Percentiles rank a stretch among this genome's conserved stretches.
phyloP scores from a whole-genome alignment of 768 basidiomycete species.

The Chalciporus piperatus region DNA sequence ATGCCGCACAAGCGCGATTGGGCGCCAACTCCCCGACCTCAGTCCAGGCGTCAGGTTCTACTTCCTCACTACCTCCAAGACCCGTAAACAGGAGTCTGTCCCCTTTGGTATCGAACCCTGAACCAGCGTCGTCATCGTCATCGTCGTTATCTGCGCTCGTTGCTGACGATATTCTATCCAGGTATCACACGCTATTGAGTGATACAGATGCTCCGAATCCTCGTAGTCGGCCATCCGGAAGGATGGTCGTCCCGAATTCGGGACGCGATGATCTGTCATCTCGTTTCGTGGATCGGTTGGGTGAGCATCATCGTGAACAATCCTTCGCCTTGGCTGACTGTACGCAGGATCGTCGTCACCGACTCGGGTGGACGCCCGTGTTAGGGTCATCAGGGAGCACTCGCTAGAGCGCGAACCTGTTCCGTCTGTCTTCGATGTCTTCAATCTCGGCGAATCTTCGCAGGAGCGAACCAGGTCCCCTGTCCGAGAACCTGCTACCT shows the following conservation, averaged over 20 bases:
- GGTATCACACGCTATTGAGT: slow-evolving; percentile 9
- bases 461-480: slow-evolving; percentile 17
- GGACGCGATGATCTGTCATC: slow-evolving; percentile 5
- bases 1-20: slow-evolving; percentile 3
- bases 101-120: slow-evolving; percentile 22
- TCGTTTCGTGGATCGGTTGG: slow-evolving; percentile 4
- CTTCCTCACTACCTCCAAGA: slow-evolving; percentile 10
- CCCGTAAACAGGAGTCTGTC: slow-evolving; percentile 25
- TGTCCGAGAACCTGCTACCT: slow-evolving; percentile 6
- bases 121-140: slow-evolving; percentile 7
- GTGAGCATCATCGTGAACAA: slow-evolving; percentile 12
- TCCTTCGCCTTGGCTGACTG: background rate
- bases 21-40: slow-evolving; percentile 10
- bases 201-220: slow-evolving; percentile 2
- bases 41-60: slow-evolving; percentile 5
- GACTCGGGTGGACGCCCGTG: slow-evolving; percentile 10
- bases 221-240: slow-evolving; percentile 4
- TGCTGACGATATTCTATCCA: slow-evolving; percentile 14
- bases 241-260: background rate
- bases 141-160: slow-evolving; percentile 9
- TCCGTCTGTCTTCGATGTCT: slow-evolving; percentile 30
- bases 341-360: slow-evolving; percentile 5
- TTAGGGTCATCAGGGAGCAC: slow-evolving; percentile 22
- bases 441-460: slow-evolving; percentile 22
- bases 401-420: slow-evolving; percentile 19